These are phyloP conservation scores for Hanseniaspora nectarophila DNA, from an alignment of 805 yeast species.

Conservation along the genomic window DNA sequence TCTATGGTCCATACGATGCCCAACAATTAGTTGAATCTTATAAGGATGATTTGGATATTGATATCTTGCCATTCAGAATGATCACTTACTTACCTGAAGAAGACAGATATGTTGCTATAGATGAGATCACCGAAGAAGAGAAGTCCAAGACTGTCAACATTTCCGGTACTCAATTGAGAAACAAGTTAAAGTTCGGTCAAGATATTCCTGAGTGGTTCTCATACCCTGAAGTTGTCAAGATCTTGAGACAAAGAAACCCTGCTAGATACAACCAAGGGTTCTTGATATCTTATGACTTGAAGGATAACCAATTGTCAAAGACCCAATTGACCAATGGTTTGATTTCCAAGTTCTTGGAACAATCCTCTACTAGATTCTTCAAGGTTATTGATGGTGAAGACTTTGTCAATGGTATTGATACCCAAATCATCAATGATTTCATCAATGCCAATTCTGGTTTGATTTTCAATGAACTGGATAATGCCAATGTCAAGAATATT, in stretches of 20 bases:
- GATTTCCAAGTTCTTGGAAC: conserved; percentile 82
- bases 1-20: conserved; percentile 95
- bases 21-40: conserved; percentile 73
- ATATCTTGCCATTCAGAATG: conserved; percentile 93
- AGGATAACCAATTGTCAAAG: conserved; percentile 39
- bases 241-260: conserved; percentile 83
- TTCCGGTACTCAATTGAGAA: conserved; percentile 89
- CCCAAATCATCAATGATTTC: conserved; percentile 32
- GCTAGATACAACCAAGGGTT: conserved; percentile 87
- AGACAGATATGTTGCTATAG: conserved; percentile 90
- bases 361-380: conserved; percentile 70
- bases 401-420: conserved; percentile 27
- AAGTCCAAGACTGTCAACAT: conserved; percentile 75
- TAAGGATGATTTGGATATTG: conserved; percentile 68
- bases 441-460: conserved; percentile 83
- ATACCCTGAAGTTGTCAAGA: conserved; percentile 87
- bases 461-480: conserved; percentile 39
- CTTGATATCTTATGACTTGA: conserved; percentile 47
- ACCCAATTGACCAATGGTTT: conserved; percentile 68
- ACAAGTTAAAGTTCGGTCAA: conserved; percentile 71
- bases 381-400: conserved; percentile 49
- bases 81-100: conserved; percentile 92
- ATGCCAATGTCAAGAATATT: conserved; percentile 15
- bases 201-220: conserved; percentile 95
- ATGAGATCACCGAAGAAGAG: conserved; percentile 55